These are phyloP conservation scores for Starmerella etchellsii DNA, from an alignment of 805 yeast species.

Conservation along the genomic window DNA sequence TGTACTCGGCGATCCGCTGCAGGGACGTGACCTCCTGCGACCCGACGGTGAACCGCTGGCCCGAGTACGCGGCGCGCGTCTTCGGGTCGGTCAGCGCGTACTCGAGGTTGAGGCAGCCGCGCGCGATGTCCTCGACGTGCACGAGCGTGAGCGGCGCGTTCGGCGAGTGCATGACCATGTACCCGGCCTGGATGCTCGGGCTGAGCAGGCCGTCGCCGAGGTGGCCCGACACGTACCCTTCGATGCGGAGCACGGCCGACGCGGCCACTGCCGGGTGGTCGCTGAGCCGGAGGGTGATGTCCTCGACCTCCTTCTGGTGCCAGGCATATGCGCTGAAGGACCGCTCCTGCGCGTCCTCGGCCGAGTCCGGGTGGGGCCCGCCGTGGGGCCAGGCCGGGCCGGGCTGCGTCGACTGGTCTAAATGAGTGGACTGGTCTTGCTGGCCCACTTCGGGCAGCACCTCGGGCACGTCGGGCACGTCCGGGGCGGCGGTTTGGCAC, in stretches of 20 bases:
- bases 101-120: conserved; percentile 34
- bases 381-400: background rate
- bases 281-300: conserved; percentile 4
- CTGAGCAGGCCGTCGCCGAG: conserved; percentile 21
- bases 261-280: conserved; percentile 6
- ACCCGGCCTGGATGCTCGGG: conserved; percentile 16
- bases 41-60: conserved; percentile 16
- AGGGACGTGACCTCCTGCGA: conserved; percentile 20
- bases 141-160: conserved; percentile 22
- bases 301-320: conserved; percentile 22
- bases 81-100: conserved; percentile 19
- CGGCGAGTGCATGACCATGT: conserved; percentile 20
- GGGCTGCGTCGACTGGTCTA: background rate
- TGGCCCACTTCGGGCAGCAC: too few species aligned
- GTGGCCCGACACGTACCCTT: conserved; percentile 23
- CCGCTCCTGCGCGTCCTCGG: conserved; percentile 7
- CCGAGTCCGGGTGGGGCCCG: background rate
- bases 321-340: conserved; percentile 23
- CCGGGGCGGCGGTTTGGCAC: conserved; percentile 8
- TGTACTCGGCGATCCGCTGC: conserved; percentile 17
- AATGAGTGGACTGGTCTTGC: too few species aligned
- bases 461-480: background rate
- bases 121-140: conserved; percentile 28
- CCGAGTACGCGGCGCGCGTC: conserved; percentile 9
- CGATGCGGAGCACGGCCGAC: conserved; percentile 19